These are phyloP conservation scores for Kluyveromyces lactis DNA, from an alignment of 805 yeast genomes.

Conservation along the genomic window DNA sequence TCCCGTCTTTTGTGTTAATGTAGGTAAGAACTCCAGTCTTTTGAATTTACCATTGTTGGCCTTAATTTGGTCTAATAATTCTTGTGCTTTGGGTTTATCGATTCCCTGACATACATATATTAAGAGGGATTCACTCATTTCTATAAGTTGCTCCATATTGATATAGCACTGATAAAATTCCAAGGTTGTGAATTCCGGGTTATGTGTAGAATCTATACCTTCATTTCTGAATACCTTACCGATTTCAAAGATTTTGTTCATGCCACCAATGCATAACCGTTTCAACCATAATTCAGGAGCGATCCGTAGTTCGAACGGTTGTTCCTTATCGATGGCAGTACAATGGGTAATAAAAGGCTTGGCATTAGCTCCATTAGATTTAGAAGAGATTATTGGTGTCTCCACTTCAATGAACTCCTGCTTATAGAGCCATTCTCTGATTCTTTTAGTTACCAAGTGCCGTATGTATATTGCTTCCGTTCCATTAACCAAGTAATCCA, in stretches of 20 bases:
- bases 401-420: conserved; percentile 70
- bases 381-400: conserved; percentile 72
- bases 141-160: conserved; percentile 57
- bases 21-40: conserved; percentile 26
- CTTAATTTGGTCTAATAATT: conserved; percentile 9
- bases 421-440: conserved; percentile 49
- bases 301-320: conserved; percentile 55
- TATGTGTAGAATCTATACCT: conserved; percentile 87
- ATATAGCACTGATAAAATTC: conserved; percentile 79
- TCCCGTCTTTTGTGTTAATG: conserved; percentile 18
- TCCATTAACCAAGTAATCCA: conserved; percentile 61
- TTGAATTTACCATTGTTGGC: conserved; percentile 20
- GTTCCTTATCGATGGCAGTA: conserved; percentile 24
- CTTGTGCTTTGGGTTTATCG: conserved; percentile 4
- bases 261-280: conserved; percentile 71
- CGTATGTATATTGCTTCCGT: conserved; percentile 41
- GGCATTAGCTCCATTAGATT: conserved; percentile 88
- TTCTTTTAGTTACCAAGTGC: conserved; percentile 42
- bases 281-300: conserved; percentile 97
- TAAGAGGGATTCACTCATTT: conserved; percentile 52
- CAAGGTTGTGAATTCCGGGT: conserved; percentile 87
- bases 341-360: conserved; percentile 64
- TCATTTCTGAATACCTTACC: conserved; percentile 86
- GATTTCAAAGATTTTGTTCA: conserved; percentile 79
- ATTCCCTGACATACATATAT: conserved; percentile 31